Base-by-base conservation (phyloP, 768 basidiomycete species). In the Punctularia strigosozonata region DNA sequence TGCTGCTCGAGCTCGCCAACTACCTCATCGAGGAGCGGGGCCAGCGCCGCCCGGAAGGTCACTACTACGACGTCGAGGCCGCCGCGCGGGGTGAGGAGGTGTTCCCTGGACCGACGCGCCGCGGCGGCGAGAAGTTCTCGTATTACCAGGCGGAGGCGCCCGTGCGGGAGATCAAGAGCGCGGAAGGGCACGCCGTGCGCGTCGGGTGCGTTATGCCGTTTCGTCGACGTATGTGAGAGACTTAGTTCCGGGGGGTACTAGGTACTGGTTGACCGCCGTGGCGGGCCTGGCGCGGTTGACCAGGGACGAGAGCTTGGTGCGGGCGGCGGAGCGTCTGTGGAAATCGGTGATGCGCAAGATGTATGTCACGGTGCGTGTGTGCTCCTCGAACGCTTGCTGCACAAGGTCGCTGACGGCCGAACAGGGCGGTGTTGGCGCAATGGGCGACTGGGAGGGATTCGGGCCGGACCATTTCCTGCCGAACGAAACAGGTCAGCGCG, bases 21-120 rank as follows among this genome's bases (percentile, higher is more conserved):
- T 50, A 41, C 38, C 46, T 50, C 37, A 46, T 50, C 25, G 38
- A 46, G 30, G 49, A 50, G 28, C 48, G 49, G 3, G 49, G 49
- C 5, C 42, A 41, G 24, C 20, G 4, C 7, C 23, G 40, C 6
- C 31, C 36, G n/a, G 39, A 45, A 28, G 41, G 34, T 19, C 43
- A 41, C 25, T 50, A 43, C 34, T 50, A 40, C 31, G 48, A 48
- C 23, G 19, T 45, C 14, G 49, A 50, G 31, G 49, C 49, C 10
- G 22, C 36, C 25, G 42, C 41, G 17, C 41, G 49, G 8, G 42
- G 45, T 7, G 48, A 46, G 19, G 37, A 42, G 7, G 42, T 48
- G n/a, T 33, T 31, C 14, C 36, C 41, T 10, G 46, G 42, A 4
- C 47, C 47, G 6, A 36, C 39, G 1, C 36, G 39, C 10, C 35